Evolutionary conservation across 202 grass and related monocot species (phyloP).

Genomic region (Eragrostis tef): DNA sequence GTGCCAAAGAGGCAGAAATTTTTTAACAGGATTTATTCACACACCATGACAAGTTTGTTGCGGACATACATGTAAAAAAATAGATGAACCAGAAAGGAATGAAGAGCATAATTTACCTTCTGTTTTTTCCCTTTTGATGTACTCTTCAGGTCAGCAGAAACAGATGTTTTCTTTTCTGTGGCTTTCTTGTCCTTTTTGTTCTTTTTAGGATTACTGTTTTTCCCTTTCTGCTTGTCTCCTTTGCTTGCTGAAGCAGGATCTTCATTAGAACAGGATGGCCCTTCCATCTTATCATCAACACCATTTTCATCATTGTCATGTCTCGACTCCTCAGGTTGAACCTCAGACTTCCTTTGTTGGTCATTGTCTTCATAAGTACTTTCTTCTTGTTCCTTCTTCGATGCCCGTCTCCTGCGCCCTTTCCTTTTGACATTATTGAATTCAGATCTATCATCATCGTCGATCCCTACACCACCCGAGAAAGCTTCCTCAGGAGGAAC

Average conservation of each 20-base stretch:
- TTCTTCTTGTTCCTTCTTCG: conserved; percentile 52
- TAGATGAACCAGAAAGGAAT: not conserved
- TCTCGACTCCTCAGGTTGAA: conserved; percentile 44
- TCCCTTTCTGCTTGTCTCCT: conserved; percentile 50
- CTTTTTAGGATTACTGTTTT: conserved; percentile 64
- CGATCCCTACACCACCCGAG: conserved; percentile 25
- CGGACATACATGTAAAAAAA: not conserved
- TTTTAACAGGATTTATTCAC: conserved; percentile 31
- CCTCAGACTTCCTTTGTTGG: conserved; percentile 37
- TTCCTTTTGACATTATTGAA: conserved; percentile 49
- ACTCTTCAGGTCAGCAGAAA: conserved; percentile 55
- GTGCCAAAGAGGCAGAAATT: not conserved
- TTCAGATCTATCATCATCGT: conserved; percentile 42
- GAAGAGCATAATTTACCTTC: conserved; percentile 55
- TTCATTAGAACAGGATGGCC: conserved; percentile 50
- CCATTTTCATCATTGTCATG: conserved; percentile 50
- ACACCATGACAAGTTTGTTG: conserved; percentile 9
- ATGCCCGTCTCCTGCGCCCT: conserved; percentile 50
- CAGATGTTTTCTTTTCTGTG: conserved; percentile 54
- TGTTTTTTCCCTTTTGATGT: conserved; percentile 74
- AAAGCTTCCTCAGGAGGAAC: conserved; percentile 49
- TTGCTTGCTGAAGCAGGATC: conserved; percentile 46
- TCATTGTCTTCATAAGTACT: conserved; percentile 36
- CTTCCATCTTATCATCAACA: conserved; percentile 51
- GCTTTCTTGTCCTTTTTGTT: conserved; percentile 58